phyloP scores from a whole-genome alignment of 768 basidiomycete genomes.

The Trametes meyenii region DNA sequence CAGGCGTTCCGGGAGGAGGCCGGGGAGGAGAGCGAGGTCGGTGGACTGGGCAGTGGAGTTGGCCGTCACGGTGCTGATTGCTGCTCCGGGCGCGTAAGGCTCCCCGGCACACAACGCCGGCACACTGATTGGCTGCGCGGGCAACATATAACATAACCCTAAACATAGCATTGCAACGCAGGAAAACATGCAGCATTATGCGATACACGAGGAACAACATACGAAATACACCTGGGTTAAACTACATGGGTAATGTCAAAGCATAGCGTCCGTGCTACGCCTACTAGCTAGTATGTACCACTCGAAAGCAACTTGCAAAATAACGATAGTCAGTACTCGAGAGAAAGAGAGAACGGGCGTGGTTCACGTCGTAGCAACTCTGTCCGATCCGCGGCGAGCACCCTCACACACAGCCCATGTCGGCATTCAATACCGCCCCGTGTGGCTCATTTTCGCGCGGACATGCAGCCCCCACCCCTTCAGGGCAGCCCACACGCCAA shows the following conservation, averaged over 20 bases:
- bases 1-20: conserved; percentile 5
- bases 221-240: conserved; percentile 14
- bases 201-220: neutral
- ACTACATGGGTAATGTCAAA: conserved; percentile 9
- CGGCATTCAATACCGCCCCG: conserved; percentile 11
- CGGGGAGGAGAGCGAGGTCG: neutral
- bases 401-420: too few relatives aligned
- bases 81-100: conserved; percentile 10
- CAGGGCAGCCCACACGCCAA: conserved; percentile 19
- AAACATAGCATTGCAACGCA: too few relatives aligned
- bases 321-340: neutral
- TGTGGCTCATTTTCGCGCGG: conserved; percentile 21
- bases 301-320: neutral
- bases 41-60: conserved; percentile 10
- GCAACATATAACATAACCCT: neutral
- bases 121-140: conserved; percentile 12
- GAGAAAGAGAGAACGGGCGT: neutral
- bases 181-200: neutral
- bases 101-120: conserved; percentile 11
- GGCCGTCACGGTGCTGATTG: conserved; percentile 1
- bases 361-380: too few relatives aligned
- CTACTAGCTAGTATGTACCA: neutral
- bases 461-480: conserved; percentile 21
- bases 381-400: conserved; percentile 1
- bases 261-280: conserved; percentile 6